Base-by-base conservation (phyloP, 2,329 filamentous ascomycete species). In the Alternaria angustiovoidea region DNA sequence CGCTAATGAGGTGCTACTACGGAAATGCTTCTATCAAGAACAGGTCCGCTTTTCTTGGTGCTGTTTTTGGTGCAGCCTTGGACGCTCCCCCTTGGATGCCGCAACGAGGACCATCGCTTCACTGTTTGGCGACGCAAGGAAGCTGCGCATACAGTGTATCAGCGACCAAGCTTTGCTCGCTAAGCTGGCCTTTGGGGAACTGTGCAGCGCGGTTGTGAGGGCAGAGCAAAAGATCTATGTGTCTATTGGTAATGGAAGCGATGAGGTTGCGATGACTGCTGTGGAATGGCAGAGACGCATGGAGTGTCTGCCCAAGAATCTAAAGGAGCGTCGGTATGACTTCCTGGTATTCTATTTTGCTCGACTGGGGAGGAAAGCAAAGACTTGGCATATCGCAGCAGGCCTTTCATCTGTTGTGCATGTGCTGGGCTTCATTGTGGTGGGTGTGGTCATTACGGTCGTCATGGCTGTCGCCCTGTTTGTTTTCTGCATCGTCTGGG, bases 1-100 rank as follows among this genome's bases (percentile, higher is more conserved):
- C 24, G 58, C 58, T 22, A 44, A 57, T 41, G 58, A 61, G 20
- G 16, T 54, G 5, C 26, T 59, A 7, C 12, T 53, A n/a, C 59
- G 51, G 16, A 59, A 54, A 28, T 22, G 47, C 11, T 61, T 61
- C n/a, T 24, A 54, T 5, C 36, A 59, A 18, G 30, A 41, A 16
- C 51, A 28, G 14, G 41, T 54, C 3, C 39, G 46, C 20, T 44
- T 61, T 26, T 51, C 49, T 16, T 58, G 55, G 59, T 61, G 59
- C 44, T 61, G 59, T 22, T 61, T 59, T 24, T 61, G 59, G 55
- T 61, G 54, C 36, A 51, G 59, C 44, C 38, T 58, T 30, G 54
- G 59, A 36, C 36, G n/a, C 18, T 42, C 41, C 6, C 12, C 22
- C 20, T 32, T 61, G 22, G 22, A 43, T 20, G 39, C 42, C 12